Conservation (phyloP, 2,329 filamentous ascomycete species). For the Metarhizium rileyi region DNA sequence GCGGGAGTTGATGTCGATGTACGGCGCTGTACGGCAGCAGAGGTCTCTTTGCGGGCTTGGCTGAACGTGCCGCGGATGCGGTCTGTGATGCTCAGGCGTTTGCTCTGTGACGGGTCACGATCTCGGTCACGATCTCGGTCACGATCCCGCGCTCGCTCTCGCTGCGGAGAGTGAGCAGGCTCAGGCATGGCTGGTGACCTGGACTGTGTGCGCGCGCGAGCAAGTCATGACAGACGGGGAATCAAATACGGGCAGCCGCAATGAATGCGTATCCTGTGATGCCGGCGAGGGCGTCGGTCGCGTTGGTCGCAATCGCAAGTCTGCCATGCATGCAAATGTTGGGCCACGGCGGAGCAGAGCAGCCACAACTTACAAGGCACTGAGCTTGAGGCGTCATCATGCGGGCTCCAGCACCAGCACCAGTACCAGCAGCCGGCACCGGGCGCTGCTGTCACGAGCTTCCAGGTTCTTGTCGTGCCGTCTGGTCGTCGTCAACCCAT, state of each 20-base stretch:
- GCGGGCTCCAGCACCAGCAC: too few relatives aligned
- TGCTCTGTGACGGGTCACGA: conserved; percentile 19
- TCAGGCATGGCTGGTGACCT: conserved; percentile 6
- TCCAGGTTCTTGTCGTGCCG: too few relatives aligned
- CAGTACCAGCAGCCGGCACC: too few relatives aligned
- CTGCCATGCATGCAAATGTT: too few relatives aligned
- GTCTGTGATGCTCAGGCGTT: conserved; percentile 31
- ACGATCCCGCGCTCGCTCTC: conserved; percentile 5
- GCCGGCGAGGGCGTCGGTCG: too few relatives aligned
- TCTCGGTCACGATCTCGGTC: conserved; percentile 10
- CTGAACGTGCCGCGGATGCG: conserved; percentile 26
- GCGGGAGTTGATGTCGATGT: conserved; percentile 18
- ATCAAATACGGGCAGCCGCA: background rate
- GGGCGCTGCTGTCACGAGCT: too few relatives aligned
- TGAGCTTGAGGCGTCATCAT: too few relatives aligned
- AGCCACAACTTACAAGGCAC: too few relatives aligned
- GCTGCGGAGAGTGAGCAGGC: conserved; percentile 1
- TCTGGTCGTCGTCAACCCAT: too few relatives aligned
- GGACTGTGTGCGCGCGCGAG: background rate
- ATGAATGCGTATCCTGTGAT: too few relatives aligned
- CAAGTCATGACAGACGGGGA: background rate
- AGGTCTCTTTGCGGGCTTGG: conserved; percentile 20
- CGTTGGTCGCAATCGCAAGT: too few relatives aligned
- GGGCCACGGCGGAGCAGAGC: too few relatives aligned
- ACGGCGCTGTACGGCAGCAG: conserved; percentile 18